Evolutionary conservation across 371 early-diverging fungal genomes (phyloP).

Genomic region (Circinella umbellata): DNA sequence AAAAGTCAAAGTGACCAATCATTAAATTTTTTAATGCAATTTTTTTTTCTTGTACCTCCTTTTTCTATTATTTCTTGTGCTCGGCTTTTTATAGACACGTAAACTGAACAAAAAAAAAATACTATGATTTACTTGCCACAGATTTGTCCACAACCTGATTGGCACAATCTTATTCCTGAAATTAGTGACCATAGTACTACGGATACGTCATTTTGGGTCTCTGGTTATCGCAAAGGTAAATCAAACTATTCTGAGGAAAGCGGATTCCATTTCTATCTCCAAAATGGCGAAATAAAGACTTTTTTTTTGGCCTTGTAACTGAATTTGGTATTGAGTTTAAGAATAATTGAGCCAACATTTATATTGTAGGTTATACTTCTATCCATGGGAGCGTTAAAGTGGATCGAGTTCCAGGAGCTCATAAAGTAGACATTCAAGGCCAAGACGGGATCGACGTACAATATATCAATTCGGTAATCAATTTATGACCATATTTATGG

Average conservation of each 20-base stretch:
- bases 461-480: slow-evolving; percentile 33
- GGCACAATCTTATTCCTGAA: slow-evolving; percentile 43
- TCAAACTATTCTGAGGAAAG: too few relatives aligned
- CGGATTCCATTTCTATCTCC: too few relatives aligned
- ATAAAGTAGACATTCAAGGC: slow-evolving; percentile 22
- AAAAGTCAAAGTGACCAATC: too few relatives aligned
- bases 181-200: slow-evolving; percentile 28
- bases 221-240: slow-evolving; percentile 55
- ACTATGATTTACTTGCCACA: slow-evolving; percentile 28
- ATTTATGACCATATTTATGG: too few relatives aligned
- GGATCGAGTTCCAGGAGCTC: neutral
- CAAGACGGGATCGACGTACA: slow-evolving; percentile 26
- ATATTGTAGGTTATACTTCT: neutral
- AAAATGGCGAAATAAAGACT: too few relatives aligned
- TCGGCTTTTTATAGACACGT: neutral
- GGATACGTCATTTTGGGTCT: slow-evolving; percentile 57
- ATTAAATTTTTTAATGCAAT: too few relatives aligned
- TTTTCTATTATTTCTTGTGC: too few relatives aligned
- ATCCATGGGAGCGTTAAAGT: slow-evolving; percentile 26
- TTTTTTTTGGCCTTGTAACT: neutral
- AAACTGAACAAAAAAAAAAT: neutral
- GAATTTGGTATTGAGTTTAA: neutral
- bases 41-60: too few relatives aligned
- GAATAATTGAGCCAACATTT: neutral
- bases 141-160: slow-evolving; percentile 49